phyloP scores from a whole-genome alignment of 2,329 filamentous ascomycete genomes.

The Cytospora chrysosperma region DNA sequence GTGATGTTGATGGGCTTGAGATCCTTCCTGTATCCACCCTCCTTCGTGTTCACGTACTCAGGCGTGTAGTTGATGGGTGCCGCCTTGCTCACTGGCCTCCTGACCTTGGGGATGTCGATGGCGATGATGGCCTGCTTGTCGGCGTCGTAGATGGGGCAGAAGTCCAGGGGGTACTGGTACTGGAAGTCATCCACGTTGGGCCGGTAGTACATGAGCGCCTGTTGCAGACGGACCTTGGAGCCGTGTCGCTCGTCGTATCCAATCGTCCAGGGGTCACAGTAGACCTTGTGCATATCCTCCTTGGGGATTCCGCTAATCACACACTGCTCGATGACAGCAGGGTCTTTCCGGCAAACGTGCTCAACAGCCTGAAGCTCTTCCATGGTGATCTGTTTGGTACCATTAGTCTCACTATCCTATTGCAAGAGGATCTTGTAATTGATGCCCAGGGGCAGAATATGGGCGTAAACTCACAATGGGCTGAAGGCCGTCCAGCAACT shows the following conservation, averaged over 20 bases:
- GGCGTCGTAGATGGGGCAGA: conserved; percentile 87
- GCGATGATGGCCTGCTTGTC: conserved; percentile 75
- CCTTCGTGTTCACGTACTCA: conserved; percentile 62
- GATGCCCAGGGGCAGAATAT: not conserved
- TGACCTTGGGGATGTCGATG: conserved; percentile 78
- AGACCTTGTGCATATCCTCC: conserved; percentile 91
- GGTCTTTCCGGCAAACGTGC: conserved; percentile 70
- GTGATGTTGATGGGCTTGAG: conserved; percentile 76
- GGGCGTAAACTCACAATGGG: conserved; percentile 61
- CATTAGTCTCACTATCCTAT: not conserved
- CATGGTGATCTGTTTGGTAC: conserved; percentile 69
- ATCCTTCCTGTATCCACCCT: conserved; percentile 73
- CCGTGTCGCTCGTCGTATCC: conserved; percentile 91
- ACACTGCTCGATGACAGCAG: conserved; percentile 89
- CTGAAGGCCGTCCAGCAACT: conserved; percentile 72
- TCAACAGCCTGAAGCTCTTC: conserved; percentile 85
- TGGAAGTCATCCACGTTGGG: conserved; percentile 83
- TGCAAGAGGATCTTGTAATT: not conserved
- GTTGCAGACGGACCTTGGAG: conserved; percentile 74
- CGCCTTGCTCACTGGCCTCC: conserved; percentile 71
- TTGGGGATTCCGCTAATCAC: conserved; percentile 75
- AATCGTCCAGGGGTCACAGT: conserved; percentile 95
- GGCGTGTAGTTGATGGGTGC: conserved; percentile 78
- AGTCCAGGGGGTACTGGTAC: conserved; percentile 89
- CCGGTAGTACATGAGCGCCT: conserved; percentile 94